These are phyloP conservation scores for Brassica nigra DNA, from an alignment of 345 rosid genomes.

Conservation along the genomic window DNA sequence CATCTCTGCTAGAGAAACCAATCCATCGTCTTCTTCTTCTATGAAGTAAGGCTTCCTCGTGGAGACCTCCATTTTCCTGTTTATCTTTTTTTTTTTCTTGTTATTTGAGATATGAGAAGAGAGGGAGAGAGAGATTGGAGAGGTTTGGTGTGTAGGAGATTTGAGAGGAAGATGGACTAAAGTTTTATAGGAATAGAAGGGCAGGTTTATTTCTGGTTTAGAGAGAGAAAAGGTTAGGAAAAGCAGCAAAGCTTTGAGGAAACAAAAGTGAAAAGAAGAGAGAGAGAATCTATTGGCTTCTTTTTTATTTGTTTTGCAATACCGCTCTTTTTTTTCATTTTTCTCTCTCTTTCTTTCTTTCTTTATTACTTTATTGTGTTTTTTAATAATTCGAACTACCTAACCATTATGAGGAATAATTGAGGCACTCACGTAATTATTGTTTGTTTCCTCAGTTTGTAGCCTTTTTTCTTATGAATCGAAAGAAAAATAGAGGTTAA, in stretches of 20 bases:
- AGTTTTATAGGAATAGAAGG: conserved; percentile 33
- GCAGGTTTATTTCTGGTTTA: conserved; percentile 29
- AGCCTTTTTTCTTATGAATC: not conserved
- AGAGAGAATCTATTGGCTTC: conserved; percentile 42
- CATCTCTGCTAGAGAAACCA: conserved; percentile 26
- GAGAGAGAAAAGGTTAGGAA: conserved; percentile 27
- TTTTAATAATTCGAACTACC: conserved; percentile 17
- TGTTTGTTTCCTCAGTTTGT: conserved; percentile 3
- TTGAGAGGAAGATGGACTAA: conserved; percentile 17
- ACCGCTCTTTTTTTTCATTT: not conserved
- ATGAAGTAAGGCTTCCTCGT: conserved; percentile 36
- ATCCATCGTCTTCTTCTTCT: conserved; percentile 34
- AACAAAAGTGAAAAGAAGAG: not conserved
- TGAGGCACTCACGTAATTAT: conserved; percentile 27
- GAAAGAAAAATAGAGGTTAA: not conserved
- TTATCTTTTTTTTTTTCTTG: not conserved
- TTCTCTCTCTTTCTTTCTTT: not conserved
- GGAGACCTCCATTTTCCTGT: conserved; percentile 25
- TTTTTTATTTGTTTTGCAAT: not conserved
- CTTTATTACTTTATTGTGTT: conserved; percentile 24
- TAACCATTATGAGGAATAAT: conserved; percentile 32
- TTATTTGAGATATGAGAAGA: not conserved
- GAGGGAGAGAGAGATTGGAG: conserved; percentile 4
- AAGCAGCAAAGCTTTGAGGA: conserved; percentile 34
- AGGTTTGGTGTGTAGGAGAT: conserved; percentile 36